Conservation (phyloP, 805 yeast species). For the Ogataea ramenticola region DNA sequence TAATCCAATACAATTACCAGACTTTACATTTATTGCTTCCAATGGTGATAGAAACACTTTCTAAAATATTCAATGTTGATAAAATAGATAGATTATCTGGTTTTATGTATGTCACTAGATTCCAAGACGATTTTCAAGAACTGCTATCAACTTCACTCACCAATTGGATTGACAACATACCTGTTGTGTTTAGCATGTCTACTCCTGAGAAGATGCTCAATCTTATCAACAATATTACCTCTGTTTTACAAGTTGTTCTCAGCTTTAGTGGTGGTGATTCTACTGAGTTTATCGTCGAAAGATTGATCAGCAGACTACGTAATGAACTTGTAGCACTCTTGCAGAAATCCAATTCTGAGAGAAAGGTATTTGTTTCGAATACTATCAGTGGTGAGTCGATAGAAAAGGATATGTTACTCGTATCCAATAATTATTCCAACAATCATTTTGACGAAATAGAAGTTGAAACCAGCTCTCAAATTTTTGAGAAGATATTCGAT, state of each 20-base stretch:
- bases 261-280: constrained; percentile 5
- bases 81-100: constrained; percentile 11
- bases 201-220: constrained; percentile 15
- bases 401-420: constrained; percentile 14
- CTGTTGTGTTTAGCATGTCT: constrained; percentile 17
- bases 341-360: not conserved
- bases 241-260: not conserved
- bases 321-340: constrained; percentile 5
- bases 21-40: constrained; percentile 32
- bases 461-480: not conserved
- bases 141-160: constrained; percentile 3
- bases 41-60: constrained; percentile 14
- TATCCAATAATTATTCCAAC: constrained; percentile 12
- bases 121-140: constrained; percentile 1
- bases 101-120: not conserved
- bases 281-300: constrained; percentile 3
- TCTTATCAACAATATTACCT: constrained; percentile 6
- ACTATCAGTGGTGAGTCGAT: constrained; percentile 5
- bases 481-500: constrained; percentile 17
- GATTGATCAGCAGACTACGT: constrained; percentile 2
- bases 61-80: constrained; percentile 11
- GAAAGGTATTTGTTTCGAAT: not conserved
- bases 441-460: constrained; percentile 5
- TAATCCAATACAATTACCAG: constrained; percentile 26
- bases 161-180: constrained; percentile 10